These are phyloP conservation scores for Taiozyma sp. DNA, from an alignment of 1,139 yeast species.

Conservation along the genomic window DNA sequence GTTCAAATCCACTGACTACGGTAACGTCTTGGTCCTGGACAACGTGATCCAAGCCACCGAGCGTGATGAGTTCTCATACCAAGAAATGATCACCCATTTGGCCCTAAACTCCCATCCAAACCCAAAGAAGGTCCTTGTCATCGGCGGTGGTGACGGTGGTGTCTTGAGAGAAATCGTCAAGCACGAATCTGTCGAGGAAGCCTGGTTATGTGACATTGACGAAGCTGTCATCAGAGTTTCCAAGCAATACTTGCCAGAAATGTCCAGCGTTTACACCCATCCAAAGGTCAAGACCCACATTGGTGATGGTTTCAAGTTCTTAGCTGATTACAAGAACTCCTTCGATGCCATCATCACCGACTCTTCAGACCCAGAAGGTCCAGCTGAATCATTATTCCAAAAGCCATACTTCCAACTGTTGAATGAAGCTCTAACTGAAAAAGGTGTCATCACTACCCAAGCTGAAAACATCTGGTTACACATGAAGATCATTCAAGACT, in stretches of 20 bases:
- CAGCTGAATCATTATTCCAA: slow-evolving; percentile 87
- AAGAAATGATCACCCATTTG: slow-evolving; percentile 91
- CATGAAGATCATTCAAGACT: slow-evolving; percentile 69
- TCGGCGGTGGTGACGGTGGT: slow-evolving; percentile 96
- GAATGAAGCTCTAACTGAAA: slow-evolving; percentile 72
- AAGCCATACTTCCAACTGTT: slow-evolving; percentile 80
- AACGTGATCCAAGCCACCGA: slow-evolving; percentile 92
- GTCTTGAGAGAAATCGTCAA: slow-evolving; percentile 87
- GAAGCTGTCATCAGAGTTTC: slow-evolving; percentile 83
- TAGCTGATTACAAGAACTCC: slow-evolving; percentile 62
- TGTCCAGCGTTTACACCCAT: slow-evolving; percentile 75
- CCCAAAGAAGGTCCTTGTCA: slow-evolving; percentile 85
- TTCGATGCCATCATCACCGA: slow-evolving; percentile 93
- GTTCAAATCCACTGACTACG: slow-evolving; percentile 82
- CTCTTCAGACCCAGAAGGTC: slow-evolving; percentile 96
- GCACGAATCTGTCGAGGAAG: slow-evolving; percentile 78
- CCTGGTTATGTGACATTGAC: slow-evolving; percentile 88
- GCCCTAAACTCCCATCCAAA: slow-evolving; percentile 87
- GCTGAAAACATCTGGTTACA: slow-evolving; percentile 91
- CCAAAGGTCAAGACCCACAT: slow-evolving; percentile 81
- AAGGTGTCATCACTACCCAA: slow-evolving; percentile 89
- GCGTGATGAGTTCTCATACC: slow-evolving; percentile 92
- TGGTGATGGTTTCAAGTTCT: slow-evolving; percentile 90
- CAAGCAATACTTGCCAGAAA: slow-evolving; percentile 77
- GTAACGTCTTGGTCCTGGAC: slow-evolving; percentile 87